Evolutionary conservation across 163 green algal genomes (phyloP).

Genomic region (Trebouxia gelatinosa): DNA sequence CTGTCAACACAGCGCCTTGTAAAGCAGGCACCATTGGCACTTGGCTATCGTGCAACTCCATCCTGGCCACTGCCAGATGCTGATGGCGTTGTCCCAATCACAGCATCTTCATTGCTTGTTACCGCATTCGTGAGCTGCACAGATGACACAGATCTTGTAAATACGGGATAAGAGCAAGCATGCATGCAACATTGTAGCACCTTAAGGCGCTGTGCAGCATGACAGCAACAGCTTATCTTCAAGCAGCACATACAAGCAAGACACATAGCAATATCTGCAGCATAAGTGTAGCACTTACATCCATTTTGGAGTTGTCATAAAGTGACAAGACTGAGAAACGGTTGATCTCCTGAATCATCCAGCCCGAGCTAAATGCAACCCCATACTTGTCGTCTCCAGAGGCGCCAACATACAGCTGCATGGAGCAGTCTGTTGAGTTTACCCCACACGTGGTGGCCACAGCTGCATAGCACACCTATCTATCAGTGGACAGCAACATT

Average conservation of each 20-base stretch:
- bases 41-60: background rate
- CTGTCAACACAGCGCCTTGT: background rate
- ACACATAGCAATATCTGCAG: background rate
- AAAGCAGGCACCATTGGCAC: background rate
- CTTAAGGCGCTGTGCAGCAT: background rate
- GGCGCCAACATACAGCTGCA: constrained; percentile 34
- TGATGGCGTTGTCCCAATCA: constrained; percentile 13
- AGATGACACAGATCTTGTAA: background rate
- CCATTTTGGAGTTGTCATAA: constrained; percentile 33
- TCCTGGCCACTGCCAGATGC: background rate
- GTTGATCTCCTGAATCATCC: constrained; percentile 34
- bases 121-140: constrained; percentile 5
- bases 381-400: constrained; percentile 31
- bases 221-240: no score
- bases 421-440: constrained; percentile 33
- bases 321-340: constrained; percentile 31
- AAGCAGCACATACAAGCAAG: background rate
- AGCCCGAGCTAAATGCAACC: constrained; percentile 28
- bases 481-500: background rate
- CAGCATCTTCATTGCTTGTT: constrained; percentile 10
- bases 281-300: constrained; percentile 22
- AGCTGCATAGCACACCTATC: constrained; percentile 2
- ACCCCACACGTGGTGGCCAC: background rate
- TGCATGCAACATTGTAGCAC: background rate
- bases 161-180: background rate